A percentile compares a stretch with the other conserved stretches of the same genome.
Conservation (phyloP, 305 asterid genomes). For the Solanum aculeatissimum region DNA sequence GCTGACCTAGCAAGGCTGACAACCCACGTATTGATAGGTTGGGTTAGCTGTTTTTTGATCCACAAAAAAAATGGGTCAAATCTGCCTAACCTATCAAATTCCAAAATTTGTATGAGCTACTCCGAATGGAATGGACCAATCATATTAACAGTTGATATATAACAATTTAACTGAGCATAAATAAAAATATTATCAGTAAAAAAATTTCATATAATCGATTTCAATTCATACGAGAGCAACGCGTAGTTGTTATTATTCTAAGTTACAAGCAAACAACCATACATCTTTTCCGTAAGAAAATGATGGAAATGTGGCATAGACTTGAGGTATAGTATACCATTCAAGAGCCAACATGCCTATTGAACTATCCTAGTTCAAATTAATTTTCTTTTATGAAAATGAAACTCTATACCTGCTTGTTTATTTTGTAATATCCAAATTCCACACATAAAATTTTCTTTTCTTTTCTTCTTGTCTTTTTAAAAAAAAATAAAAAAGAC, state of each 20-base stretch:
- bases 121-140: no score
- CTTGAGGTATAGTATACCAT: background rate
- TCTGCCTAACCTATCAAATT: no score
- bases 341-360: background rate
- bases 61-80: no score
- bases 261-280: background rate
- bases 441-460: background rate
- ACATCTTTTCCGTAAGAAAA: background rate
- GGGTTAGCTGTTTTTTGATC: no score
- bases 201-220: background rate
- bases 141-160: no score
- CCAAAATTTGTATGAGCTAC: no score
- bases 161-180: no score
- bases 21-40: no score
- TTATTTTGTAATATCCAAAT: background rate
- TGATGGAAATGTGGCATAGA: background rate
- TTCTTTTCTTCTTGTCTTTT: background rate
- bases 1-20: no score
- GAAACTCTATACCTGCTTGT: background rate
- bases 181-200: background rate
- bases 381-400: background rate
- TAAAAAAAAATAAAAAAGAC: background rate
- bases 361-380: background rate
- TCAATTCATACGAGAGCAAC: background rate
- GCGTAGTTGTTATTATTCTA: background rate